phyloP scores from a whole-genome alignment of 768 basidiomycete species.

The Sporobolomyces pararoseus region DNA sequence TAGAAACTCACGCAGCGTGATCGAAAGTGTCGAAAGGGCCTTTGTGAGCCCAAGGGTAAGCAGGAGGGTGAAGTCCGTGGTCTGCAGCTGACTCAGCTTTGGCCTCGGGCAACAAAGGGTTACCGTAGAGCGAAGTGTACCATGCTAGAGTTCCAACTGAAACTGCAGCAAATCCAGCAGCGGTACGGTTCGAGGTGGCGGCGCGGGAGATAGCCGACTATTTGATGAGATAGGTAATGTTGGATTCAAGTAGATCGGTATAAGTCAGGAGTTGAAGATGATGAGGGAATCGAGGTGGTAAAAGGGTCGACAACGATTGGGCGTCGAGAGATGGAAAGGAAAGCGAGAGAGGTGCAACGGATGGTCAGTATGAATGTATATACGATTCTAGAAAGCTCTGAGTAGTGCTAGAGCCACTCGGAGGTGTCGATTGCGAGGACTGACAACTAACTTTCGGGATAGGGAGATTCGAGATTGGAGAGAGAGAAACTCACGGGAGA shows the following conservation, averaged over 20 bases:
- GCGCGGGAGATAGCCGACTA: constrained; percentile 24
- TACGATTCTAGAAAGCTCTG: not conserved
- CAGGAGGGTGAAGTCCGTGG: constrained; percentile 83
- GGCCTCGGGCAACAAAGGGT: constrained; percentile 85
- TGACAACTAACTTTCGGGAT: no score
- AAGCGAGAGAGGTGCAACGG: not conserved
- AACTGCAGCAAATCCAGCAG: constrained; percentile 48
- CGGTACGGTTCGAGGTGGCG: constrained; percentile 22
- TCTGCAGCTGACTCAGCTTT: constrained; percentile 89
- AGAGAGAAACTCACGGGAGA: constrained; percentile 13
- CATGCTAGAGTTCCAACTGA: constrained; percentile 87
- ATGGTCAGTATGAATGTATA: constrained; percentile 1
- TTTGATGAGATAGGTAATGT: not conserved
- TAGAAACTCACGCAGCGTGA: constrained; percentile 79
- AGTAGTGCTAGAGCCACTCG: not conserved
- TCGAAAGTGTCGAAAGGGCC: constrained; percentile 88
- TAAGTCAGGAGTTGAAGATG: not conserved
- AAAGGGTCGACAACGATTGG: constrained; percentile 32
- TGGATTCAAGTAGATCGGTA: not conserved
- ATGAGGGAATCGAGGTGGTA: not conserved
- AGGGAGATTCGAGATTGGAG: not conserved
- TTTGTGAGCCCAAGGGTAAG: constrained; percentile 86
- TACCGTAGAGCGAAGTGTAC: constrained; percentile 93
- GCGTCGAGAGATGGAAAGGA: not conserved
- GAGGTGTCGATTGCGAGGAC: not conserved